Evolutionary conservation across 176 grass and related monocot genomes (phyloP).

Genomic region (Echinochloa phyllopogon): DNA sequence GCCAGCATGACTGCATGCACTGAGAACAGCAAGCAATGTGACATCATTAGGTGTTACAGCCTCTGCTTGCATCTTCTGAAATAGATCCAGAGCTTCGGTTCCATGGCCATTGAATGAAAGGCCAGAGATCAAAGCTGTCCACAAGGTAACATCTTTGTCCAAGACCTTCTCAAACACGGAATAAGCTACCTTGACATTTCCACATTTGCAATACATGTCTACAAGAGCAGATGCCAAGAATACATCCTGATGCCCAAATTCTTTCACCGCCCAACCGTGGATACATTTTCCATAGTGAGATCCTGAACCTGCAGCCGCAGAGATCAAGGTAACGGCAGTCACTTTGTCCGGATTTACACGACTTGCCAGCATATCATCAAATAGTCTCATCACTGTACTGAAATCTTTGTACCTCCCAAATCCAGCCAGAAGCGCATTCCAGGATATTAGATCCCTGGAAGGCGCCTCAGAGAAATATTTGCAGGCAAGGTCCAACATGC

Average conservation of each 20-base stretch:
- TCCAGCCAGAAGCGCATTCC: constrained; percentile 55
- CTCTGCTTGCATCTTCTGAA: constrained; percentile 45
- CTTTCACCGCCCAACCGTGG: constrained; percentile 55
- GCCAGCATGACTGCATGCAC: constrained; percentile 60
- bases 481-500: constrained; percentile 52
- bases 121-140: constrained; percentile 63
- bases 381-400: constrained; percentile 25
- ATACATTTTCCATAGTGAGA: constrained; percentile 41
- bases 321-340: constrained; percentile 52
- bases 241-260: constrained; percentile 42
- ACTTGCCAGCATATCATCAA: constrained; percentile 33
- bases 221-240: constrained; percentile 61
- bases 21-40: constrained; percentile 62
- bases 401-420: constrained; percentile 45
- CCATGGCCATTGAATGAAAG: constrained; percentile 60
- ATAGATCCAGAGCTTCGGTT: constrained; percentile 43
- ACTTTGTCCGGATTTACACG: constrained; percentile 52
- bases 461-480: constrained; percentile 47
- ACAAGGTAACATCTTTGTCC: constrained; percentile 60
- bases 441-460: constrained; percentile 58
- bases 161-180: constrained; percentile 44
- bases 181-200: constrained; percentile 41
- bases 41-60: constrained; percentile 40
- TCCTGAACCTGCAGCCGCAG: constrained; percentile 34
- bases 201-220: constrained; percentile 68